phyloP scores from a whole-genome alignment of 2,329 filamentous ascomycete species.

The Pseudogymnoascus sp. region DNA sequence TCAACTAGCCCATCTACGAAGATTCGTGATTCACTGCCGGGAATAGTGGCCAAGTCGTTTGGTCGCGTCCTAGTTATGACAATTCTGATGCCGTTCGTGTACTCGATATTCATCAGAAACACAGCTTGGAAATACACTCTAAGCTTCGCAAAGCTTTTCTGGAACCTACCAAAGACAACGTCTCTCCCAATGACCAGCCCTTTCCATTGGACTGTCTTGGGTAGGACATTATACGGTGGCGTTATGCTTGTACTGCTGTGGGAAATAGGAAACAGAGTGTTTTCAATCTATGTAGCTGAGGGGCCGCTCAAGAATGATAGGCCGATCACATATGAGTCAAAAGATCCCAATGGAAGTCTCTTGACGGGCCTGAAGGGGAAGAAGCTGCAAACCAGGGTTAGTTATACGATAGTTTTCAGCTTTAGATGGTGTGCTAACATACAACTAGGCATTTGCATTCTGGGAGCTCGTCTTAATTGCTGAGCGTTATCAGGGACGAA shows the following conservation, averaged over 20 bases:
- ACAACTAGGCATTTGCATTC: conserved; percentile 67
- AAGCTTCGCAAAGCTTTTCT: conserved; percentile 63
- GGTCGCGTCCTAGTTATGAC: conserved; percentile 32
- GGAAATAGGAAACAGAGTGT: conserved; percentile 69
- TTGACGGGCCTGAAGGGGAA: conserved; percentile 77
- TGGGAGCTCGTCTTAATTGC: conserved; percentile 85
- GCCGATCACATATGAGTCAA: conserved; percentile 76
- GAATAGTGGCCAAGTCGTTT: conserved; percentile 18
- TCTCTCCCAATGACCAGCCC: conserved; percentile 53
- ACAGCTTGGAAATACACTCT: conserved; percentile 64
- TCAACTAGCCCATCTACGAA: conserved; percentile 31
- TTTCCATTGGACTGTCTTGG: conserved; percentile 48
- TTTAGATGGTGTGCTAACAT: conserved; percentile 16
- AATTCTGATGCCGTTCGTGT: conserved; percentile 47
- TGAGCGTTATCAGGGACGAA: conserved; percentile 63
- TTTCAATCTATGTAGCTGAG: conserved; percentile 72
- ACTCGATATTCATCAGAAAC: conserved; percentile 55
- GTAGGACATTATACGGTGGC: conserved; percentile 54
- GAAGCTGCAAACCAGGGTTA: conserved; percentile 66
- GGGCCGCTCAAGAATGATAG: conserved; percentile 77
- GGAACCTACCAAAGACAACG: conserved; percentile 66
- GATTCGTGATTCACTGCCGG: conserved; percentile 26
- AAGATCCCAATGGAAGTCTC: conserved; percentile 85
- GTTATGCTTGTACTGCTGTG: conserved; percentile 65
- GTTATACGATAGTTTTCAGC: conserved; percentile 19